Conservation (phyloP, 2,329 filamentous ascomycete species). For the Ceratocystis albifundus region DNA sequence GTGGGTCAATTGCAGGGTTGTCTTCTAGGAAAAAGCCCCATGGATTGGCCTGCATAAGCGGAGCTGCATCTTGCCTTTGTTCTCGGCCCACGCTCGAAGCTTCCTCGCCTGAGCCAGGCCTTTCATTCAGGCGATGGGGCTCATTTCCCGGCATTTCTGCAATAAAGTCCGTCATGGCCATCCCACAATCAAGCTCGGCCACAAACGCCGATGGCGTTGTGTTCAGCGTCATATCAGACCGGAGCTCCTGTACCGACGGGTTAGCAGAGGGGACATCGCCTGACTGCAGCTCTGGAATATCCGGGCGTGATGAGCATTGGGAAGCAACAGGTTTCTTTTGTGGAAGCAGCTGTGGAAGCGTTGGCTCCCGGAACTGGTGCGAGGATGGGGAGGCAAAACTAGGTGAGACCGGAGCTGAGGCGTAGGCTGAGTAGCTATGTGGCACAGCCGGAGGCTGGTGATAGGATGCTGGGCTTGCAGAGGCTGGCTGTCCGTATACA, state of each 20-base stretch:
- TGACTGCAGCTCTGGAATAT: conserved; percentile 14
- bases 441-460: neutral
- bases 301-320: neutral
- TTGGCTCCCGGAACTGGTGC: conserved; percentile 6
- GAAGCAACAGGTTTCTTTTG: neutral
- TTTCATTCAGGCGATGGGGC: neutral
- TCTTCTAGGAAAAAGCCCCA: conserved; percentile 25
- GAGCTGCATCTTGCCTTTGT: neutral
- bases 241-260: neutral
- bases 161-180: neutral
- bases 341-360: conserved; percentile 11
- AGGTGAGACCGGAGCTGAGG: neutral
- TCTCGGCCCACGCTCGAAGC: neutral
- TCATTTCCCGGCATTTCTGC: conserved; percentile 20
- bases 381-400: neutral
- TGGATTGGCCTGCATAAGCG: conserved; percentile 20
- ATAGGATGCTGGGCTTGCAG: neutral
- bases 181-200: conserved; percentile 19
- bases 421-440: neutral
- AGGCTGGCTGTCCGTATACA: neutral
- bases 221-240: conserved; percentile 9
- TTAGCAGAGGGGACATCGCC: neutral
- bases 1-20: conserved; percentile 14
- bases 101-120: neutral
- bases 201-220: conserved; percentile 9